Base-by-base conservation (phyloP, 805 yeast species). In the Starmerella floricola region DNA sequence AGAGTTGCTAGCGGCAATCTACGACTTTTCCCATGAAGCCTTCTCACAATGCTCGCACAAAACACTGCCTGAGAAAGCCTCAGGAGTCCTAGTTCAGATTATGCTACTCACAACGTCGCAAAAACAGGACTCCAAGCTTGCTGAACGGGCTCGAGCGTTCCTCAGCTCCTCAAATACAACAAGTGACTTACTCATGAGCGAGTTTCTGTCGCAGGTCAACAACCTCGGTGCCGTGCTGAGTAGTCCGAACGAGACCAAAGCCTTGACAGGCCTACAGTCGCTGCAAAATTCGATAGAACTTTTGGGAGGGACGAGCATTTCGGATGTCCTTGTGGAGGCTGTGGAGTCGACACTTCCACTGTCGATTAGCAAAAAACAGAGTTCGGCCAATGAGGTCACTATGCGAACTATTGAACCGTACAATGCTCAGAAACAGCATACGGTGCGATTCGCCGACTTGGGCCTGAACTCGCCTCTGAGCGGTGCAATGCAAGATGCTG, bases 101-200 rank as follows among this genome's bases (percentile, higher is more conserved):
- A 20, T 47, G 26, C 31, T 47, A 15, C 36, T 40, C 16, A 38
- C 43, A 5, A 29, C 42, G 2, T 36, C 51, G 10, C 49, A 48
- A 17, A 10, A 16, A 0, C 6, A 26, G 2, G 27, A 19, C 16
- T 6, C n/a, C 12, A 27, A 18, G 10, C 28, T 36, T 1, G 34
- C 44, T 2, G 21, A 19, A 10, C 12, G 16, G 12, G 50, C 48
- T 2, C 16, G 11, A 5, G 36, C 18, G 6, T 36, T 38, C 23
- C 15, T 47, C 28, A 19, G 27, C 19, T 8, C 36, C 2, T 6
- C 18, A 3, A 15, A 16, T 11, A 16, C n/a, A 3, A 28, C 21
- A 6, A 8, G 28, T 3, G 28, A 24, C 3, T 29, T 24, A 10
- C 21, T 35, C 1, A 34, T 37, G 18, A 4, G 17, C 3, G 21